Conservation (phyloP, 805 yeast genomes). For the Yarrowia deformans region DNA sequence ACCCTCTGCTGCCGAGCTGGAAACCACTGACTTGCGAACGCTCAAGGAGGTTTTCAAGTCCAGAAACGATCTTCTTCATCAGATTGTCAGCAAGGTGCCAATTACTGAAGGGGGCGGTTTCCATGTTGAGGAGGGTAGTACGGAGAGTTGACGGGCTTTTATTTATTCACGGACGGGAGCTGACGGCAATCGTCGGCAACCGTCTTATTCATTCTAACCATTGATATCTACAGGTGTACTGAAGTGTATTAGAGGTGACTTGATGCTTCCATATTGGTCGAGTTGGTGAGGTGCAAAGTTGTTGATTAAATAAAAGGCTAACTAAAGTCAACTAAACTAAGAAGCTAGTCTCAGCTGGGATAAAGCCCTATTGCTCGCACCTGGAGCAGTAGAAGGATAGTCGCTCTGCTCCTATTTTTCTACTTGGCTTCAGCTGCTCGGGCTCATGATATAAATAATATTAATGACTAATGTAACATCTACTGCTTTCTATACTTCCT, state of each 20-base stretch:
- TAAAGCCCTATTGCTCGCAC: background rate
- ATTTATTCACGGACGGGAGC: no score
- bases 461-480: conserved; percentile 41
- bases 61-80: conserved; percentile 2
- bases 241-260: no score
- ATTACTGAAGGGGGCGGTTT: conserved; percentile 1
- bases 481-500: conserved; percentile 37
- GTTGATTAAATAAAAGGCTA: no score
- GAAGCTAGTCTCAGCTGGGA: no score
- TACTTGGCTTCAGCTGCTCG: background rate
- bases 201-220: no score
- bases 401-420: background rate
- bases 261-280: no score
- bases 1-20: background rate
- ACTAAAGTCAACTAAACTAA: no score
- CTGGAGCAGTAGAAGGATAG: background rate
- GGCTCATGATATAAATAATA: conserved; percentile 42
- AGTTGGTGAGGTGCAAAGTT: no score
- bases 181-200: no score
- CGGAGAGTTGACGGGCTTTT: no score
- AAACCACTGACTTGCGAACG: background rate
- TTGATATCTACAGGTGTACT: no score
- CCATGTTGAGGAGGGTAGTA: background rate
- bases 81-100: conserved; percentile 12
- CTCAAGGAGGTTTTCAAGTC: conserved; percentile 15